These are phyloP conservation scores for Cicer yamashitae DNA, from an alignment of 306 rosid species.

Conservation along the genomic window DNA sequence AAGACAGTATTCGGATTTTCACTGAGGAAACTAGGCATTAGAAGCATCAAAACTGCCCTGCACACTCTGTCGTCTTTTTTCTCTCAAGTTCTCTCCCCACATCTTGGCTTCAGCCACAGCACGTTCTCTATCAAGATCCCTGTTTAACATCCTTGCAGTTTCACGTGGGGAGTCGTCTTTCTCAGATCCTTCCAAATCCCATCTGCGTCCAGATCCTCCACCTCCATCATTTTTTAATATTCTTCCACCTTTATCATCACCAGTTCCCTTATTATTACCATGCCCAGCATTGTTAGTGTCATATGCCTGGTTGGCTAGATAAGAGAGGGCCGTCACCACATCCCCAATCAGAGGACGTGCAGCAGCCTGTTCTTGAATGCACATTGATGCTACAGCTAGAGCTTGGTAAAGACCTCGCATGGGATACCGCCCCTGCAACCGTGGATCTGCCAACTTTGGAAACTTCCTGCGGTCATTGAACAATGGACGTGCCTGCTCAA, in stretches of 20 bases:
- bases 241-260: conserved; percentile 70
- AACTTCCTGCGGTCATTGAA: conserved; percentile 90
- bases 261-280: conserved; percentile 59
- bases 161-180: conserved; percentile 87
- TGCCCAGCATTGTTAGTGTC: conserved; percentile 64
- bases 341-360: conserved; percentile 94
- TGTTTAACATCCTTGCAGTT: conserved; percentile 72
- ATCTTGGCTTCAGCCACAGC: conserved; percentile 97
- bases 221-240: conserved; percentile 75
- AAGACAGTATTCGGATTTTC: conserved; percentile 16
- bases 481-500: conserved; percentile 84
- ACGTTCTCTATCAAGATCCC: conserved; percentile 87
- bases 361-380: conserved; percentile 96
- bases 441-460: conserved; percentile 87
- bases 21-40: conserved; percentile 50
- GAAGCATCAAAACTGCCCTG: conserved; percentile 85
- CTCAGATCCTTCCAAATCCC: conserved; percentile 84
- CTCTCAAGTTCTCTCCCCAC: conserved; percentile 99
- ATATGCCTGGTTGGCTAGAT: conserved; percentile 79
- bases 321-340: conserved; percentile 88
- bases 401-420: conserved; percentile 97
- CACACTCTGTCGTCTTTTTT: conserved; percentile 76
- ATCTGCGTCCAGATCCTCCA: conserved; percentile 71
- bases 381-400: conserved; percentile 96
- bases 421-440: conserved; percentile 87